A percentile compares a stretch with the other conserved stretches of the same genome.
Conservation (phyloP, 345 rosid species). For the Adansonia digitata region DNA sequence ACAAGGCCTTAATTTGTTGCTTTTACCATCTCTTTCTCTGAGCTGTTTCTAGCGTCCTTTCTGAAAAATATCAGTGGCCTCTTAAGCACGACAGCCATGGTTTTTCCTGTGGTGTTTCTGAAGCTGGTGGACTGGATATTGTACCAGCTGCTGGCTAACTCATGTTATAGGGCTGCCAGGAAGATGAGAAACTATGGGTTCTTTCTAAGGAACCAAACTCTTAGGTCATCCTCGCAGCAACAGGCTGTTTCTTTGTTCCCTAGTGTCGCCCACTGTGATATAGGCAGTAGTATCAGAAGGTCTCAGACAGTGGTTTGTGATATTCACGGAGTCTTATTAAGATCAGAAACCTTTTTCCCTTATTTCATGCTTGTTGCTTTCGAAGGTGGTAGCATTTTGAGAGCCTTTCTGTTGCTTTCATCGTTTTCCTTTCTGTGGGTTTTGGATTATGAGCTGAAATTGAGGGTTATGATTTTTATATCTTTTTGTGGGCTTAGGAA, state of each 20-base stretch:
- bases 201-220: slow-evolving; percentile 35
- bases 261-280: slow-evolving; percentile 30
- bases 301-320: slow-evolving; percentile 52
- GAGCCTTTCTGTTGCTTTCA: slow-evolving; percentile 55
- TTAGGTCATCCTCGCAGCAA: slow-evolving; percentile 26
- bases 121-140: background rate
- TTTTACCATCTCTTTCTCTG: background rate
- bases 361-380: slow-evolving; percentile 94
- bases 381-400: slow-evolving; percentile 76
- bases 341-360: slow-evolving; percentile 66
- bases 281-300: slow-evolving; percentile 15
- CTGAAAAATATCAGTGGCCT: background rate
- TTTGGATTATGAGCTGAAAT: slow-evolving; percentile 40
- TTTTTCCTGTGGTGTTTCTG: background rate
- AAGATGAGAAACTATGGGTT: slow-evolving; percentile 56
- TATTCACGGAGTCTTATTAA: slow-evolving; percentile 54
- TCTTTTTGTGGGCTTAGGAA: slow-evolving; percentile 69
- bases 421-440: slow-evolving; percentile 58
- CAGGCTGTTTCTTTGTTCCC: slow-evolving; percentile 35
- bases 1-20: background rate
- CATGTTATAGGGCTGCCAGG: slow-evolving; percentile 43
- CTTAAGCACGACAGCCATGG: background rate
- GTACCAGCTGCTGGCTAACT: slow-evolving; percentile 14
- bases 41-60: background rate
- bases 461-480: slow-evolving; percentile 60